Percentiles rank a stretch among this genome's conserved stretches.
These are phyloP conservation scores for Fonsecaea multimorphosa DNA, from an alignment of 2,329 filamentous ascomycete species.

Conservation along the genomic window DNA sequence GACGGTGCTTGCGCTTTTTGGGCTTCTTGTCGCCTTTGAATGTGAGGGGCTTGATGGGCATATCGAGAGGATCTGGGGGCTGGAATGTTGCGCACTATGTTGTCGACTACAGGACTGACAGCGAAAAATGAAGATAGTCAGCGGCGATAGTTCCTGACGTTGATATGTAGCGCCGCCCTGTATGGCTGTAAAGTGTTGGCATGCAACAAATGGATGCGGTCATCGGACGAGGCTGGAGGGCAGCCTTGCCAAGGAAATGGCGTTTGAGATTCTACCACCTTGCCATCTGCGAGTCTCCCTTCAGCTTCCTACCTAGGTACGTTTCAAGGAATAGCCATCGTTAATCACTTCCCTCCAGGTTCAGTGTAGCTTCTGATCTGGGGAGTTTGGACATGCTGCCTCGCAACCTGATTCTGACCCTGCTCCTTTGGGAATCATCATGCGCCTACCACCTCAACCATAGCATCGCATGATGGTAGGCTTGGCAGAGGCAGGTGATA, in stretches of 20 bases:
- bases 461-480: neutral
- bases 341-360: neutral
- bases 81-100: too few species aligned
- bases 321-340: too few species aligned
- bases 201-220: neutral
- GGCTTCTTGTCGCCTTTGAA: slow-evolving; percentile 97
- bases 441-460: neutral
- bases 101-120: neutral
- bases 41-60: slow-evolving; percentile 74
- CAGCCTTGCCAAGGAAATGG: neutral
- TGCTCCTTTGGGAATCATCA: neutral
- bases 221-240: neutral
- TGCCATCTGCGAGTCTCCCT: too few species aligned
- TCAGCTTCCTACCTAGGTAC: too few species aligned
- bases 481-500: neutral
- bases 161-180: too few species aligned
- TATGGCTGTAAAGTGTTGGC: neutral
- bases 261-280: too few species aligned
- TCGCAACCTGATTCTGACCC: neutral
- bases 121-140: neutral
- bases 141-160: too few species aligned
- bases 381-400: too few species aligned
- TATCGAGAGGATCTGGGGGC: slow-evolving; percentile 5
- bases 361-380: neutral
- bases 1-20: slow-evolving; percentile 77